Conservation (phyloP, 208 protist genomes). For the Trypanosoma platydactyli region DNA sequence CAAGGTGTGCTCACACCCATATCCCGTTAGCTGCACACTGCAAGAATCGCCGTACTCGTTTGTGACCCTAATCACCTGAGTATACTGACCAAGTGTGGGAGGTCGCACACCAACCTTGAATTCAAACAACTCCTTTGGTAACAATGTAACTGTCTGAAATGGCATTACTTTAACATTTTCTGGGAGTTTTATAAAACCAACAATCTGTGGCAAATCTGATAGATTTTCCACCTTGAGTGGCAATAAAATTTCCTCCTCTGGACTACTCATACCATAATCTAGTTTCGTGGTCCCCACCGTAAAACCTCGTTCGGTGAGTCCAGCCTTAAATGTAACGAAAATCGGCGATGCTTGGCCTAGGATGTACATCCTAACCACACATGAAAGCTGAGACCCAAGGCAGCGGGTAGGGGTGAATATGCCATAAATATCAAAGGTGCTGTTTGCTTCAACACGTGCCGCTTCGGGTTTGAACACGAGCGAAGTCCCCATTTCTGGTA, state of each 20-base stretch:
- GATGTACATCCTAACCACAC: slow-evolving; percentile 33
- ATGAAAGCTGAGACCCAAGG: slow-evolving; percentile 17
- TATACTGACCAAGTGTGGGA: slow-evolving; percentile 37
- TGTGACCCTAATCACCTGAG: slow-evolving; percentile 36
- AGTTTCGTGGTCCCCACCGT: slow-evolving; percentile 27
- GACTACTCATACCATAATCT: slow-evolving; percentile 30
- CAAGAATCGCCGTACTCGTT: slow-evolving; percentile 52
- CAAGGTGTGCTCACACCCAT: slow-evolving; percentile 24
- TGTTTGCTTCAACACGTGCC: slow-evolving; percentile 49
- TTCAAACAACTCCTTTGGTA: slow-evolving; percentile 38
- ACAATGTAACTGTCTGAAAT: slow-evolving; percentile 22
- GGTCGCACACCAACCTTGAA: slow-evolving; percentile 40
- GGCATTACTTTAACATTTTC: slow-evolving; percentile 41
- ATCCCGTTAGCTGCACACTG: slow-evolving; percentile 32
- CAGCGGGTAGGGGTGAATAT: slow-evolving; percentile 34
- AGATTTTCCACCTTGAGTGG: slow-evolving; percentile 40
- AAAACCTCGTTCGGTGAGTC: slow-evolving; percentile 38
- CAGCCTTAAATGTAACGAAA: slow-evolving; percentile 34
- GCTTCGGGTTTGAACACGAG: slow-evolving; percentile 31
- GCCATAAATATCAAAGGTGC: slow-evolving; percentile 39
- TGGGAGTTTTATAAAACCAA: slow-evolving; percentile 46
- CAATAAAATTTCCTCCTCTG: slow-evolving; percentile 32
- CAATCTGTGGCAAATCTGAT: slow-evolving; percentile 42
- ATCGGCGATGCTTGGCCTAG: slow-evolving; percentile 47
- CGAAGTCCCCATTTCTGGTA: slow-evolving; percentile 20